Evolutionary conservation across 1,139 yeast species (phyloP), one percentile per base, ranked within the genome.

Genomic region (Diutina siamensis): DNA sequence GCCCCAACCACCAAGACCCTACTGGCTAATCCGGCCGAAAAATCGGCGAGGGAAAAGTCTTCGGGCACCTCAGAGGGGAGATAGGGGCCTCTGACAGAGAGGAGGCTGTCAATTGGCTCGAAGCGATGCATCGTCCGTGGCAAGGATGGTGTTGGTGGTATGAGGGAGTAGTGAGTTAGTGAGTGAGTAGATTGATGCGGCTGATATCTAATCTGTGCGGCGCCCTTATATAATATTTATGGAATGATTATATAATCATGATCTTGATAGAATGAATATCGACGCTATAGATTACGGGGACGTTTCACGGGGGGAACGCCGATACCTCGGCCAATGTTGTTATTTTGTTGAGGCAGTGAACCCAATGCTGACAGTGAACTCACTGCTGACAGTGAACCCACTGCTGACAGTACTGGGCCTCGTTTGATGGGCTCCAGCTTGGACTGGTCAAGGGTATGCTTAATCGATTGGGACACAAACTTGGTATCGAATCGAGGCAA

Each of bases 1-100:
- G 97, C 97, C 0, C 98, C 97, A 36, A 89, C 67, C 1, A 83
- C 80, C 51, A 72, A 68, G 51, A 78, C 60, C 48, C 65, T 65
- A 19, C 70, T 54, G 1, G 54, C 49, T 4, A 45, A 45, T 5
- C 76, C 55, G 4, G 68, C 59, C 1, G 51, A 36, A 2, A 51
- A 35, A 4, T 73, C 64, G 12, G 56, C 47, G 4, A 56, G 38
- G 18, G 55, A 51, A 50, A 68, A 71, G 33, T 67, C 72, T 2
- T 63, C 68, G 0, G 68, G 60, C 2, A 61, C 64, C 49, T 68
- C 74, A 3, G 13, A 9, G 10, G 40, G 31, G 49, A 68, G 69
- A 52, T 55, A 71, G 1, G 76, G 76, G 1, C 76, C 76, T 1
- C 59, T 49, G 1, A 51, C 46, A 1, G 50, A 44, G 13, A 70